Evolutionary conservation across 1,284 basidiomycete species (phyloP), one percentile per base, ranked within the genome.

Genomic region (Apiotrichum mycotoxinovorans): DNA sequence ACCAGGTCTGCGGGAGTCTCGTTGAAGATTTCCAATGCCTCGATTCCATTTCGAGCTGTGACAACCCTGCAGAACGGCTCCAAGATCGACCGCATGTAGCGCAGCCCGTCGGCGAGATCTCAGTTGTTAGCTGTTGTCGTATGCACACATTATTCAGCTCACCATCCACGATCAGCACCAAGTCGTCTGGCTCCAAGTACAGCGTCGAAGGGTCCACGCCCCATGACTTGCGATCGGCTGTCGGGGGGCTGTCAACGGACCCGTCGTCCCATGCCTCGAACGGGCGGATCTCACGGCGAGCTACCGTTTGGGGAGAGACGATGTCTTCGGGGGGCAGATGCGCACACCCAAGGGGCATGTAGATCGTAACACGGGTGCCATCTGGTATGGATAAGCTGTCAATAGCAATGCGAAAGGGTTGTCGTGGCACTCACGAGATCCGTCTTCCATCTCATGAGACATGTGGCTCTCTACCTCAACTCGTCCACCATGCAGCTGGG

Each of bases 1-100:
- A 80, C 73, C 26, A 76, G 58, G 44, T 74, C 63, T 43, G 72
- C 67, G 10, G 61, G 43, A 9, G 48, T 52, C 14, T 54, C 57
- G 26, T 64, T 49, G 43, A 71, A 71, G 15, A 72, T 51, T 4
- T 74, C 66, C 18, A 79, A 58, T 2, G 75, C 78, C 51, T 78
- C 72, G 30, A 66, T 44, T 0, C 78, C 79, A 52, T 79, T 72
- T 17, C 63, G 53, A 12, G 78, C 79, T 58, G 76, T 74, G 4
- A 77, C 61, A 18, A 80, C 66, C 5, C 57, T 67, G 56, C 78
- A 79, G 61, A 70, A 78, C 15, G 74, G 73, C 8, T 65, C 65
- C 38, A 78, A 74, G 4, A 77, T 67, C 0, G 70, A 67, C 17
- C 60, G 58, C 64, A 77, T 70, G 52, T 77, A 78, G 18, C 64